Conservation (phyloP, 2,329 filamentous ascomycete species). For the Diaporthe nobilis region DNA sequence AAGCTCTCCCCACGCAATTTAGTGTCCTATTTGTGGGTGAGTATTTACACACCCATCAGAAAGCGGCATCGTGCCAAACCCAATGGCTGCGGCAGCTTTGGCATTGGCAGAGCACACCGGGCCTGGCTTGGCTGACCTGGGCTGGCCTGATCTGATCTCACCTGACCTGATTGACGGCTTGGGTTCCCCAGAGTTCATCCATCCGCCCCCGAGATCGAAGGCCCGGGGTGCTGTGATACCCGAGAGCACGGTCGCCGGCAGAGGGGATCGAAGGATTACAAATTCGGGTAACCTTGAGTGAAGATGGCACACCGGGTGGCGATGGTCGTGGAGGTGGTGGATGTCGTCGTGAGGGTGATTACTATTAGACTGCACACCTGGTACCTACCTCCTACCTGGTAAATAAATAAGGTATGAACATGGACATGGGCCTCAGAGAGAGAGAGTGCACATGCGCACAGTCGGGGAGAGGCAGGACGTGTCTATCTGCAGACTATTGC, state of each 20-base stretch:
- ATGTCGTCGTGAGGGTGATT: background rate
- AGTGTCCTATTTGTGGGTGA: background rate
- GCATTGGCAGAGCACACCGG: background rate
- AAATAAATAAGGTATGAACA: slow-evolving; percentile 1
- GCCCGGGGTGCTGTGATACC: slow-evolving; percentile 13
- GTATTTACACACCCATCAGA: background rate
- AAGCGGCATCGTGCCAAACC: background rate
- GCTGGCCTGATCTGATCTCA: background rate
- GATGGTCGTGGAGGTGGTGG: background rate
- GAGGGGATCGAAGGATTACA: background rate
- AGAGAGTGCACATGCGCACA: background rate
- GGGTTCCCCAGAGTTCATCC: background rate
- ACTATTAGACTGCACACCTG: background rate
- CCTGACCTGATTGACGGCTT: slow-evolving; percentile 5
- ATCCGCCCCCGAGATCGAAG: slow-evolving; percentile 10
- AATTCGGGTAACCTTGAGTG: slow-evolving; percentile 12
- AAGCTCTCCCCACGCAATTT: background rate
- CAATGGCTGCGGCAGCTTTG: background rate
- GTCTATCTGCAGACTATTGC: background rate
- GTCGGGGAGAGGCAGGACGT: background rate
- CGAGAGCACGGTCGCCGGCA: slow-evolving; percentile 18
- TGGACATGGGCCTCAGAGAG: background rate
- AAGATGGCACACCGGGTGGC: background rate
- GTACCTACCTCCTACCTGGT: background rate
- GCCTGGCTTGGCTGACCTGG: slow-evolving; percentile 1